Evolutionary conservation across 768 basidiomycete species (phyloP).

Genomic region (Lyophyllum semitale): DNA sequence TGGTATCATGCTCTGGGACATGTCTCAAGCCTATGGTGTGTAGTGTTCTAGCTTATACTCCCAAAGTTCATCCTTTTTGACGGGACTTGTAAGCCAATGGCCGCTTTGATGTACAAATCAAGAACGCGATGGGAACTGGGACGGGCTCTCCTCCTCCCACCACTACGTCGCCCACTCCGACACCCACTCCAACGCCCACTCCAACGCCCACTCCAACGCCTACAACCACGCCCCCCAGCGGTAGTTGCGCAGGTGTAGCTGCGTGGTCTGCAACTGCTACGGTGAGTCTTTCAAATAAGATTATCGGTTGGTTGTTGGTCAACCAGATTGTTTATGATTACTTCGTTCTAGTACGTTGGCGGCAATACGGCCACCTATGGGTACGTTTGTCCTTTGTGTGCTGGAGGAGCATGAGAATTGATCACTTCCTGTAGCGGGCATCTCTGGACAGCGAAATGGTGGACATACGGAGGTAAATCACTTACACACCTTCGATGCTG

Average conservation of each 20-base stretch:
- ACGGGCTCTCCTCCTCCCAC: slow-evolving; percentile 12
- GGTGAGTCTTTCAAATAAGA: slow-evolving; percentile 30
- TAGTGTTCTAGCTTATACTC: slow-evolving; percentile 5
- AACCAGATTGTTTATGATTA: background rate
- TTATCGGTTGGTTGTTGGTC: background rate
- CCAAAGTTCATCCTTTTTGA: background rate
- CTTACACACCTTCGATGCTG: background rate
- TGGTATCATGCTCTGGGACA: slow-evolving; percentile 50
- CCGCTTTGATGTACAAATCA: slow-evolving; percentile 42
- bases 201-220: slow-evolving; percentile 3
- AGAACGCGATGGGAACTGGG: slow-evolving; percentile 37
- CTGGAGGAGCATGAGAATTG: background rate
- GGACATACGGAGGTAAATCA: slow-evolving; percentile 40
- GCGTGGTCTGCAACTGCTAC: slow-evolving; percentile 39
- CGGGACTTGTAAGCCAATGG: slow-evolving; percentile 31
- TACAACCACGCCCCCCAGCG: slow-evolving; percentile 8
- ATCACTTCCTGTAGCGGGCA: slow-evolving; percentile 34
- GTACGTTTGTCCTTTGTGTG: slow-evolving; percentile 26
- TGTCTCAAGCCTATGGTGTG: slow-evolving; percentile 41
- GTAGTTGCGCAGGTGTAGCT: slow-evolving; percentile 42
- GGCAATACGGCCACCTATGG: slow-evolving; percentile 41
- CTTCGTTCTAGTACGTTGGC: slow-evolving; percentile 38
- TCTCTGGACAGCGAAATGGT: slow-evolving; percentile 53
- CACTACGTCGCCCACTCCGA: slow-evolving; percentile 19
- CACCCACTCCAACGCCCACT: slow-evolving; percentile 8